These are phyloP conservation scores for Dendrocalamus latiflorus DNA, from an alignment of 202 grass and related monocot species.

Conservation along the genomic window DNA sequence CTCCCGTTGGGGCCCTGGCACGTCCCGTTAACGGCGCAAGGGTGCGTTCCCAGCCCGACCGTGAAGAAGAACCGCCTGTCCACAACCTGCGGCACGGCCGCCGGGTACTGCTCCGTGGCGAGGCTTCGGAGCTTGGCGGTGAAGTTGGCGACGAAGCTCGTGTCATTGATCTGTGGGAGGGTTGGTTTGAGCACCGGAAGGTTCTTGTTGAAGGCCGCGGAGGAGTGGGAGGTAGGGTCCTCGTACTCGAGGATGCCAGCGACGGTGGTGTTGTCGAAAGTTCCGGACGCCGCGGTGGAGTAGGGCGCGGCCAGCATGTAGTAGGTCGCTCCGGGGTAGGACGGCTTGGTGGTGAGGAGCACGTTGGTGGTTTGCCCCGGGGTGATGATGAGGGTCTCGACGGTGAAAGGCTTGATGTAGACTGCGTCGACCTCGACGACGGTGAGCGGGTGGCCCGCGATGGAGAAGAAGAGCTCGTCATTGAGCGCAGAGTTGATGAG, in stretches of 20 bases:
- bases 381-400: slow-evolving; percentile 51
- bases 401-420: slow-evolving; percentile 65
- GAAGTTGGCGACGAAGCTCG: slow-evolving; percentile 56
- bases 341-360: slow-evolving; percentile 55
- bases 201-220: slow-evolving; percentile 44
- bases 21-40: slow-evolving; percentile 60
- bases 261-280: slow-evolving; percentile 72
- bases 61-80: slow-evolving; percentile 74
- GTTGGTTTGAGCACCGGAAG: slow-evolving; percentile 42
- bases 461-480: slow-evolving; percentile 81
- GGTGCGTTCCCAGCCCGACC: slow-evolving; percentile 59
- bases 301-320: slow-evolving; percentile 78
- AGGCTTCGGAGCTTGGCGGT: slow-evolving; percentile 69
- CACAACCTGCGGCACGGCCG: slow-evolving; percentile 49
- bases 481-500: slow-evolving; percentile 88
- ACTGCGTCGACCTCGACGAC: slow-evolving; percentile 67
- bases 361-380: slow-evolving; percentile 69
- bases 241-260: slow-evolving; percentile 64
- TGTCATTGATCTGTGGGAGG: slow-evolving; percentile 71
- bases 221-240: slow-evolving; percentile 6
- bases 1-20: slow-evolving; percentile 76
- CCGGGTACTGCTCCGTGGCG: slow-evolving; percentile 41
- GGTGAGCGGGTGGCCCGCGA: slow-evolving; percentile 67
- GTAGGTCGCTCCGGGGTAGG: slow-evolving; percentile 53
- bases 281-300: slow-evolving; percentile 37